Conservation (phyloP, 164 flowering plant genomes). For the Chimonanthus praecox region DNA sequence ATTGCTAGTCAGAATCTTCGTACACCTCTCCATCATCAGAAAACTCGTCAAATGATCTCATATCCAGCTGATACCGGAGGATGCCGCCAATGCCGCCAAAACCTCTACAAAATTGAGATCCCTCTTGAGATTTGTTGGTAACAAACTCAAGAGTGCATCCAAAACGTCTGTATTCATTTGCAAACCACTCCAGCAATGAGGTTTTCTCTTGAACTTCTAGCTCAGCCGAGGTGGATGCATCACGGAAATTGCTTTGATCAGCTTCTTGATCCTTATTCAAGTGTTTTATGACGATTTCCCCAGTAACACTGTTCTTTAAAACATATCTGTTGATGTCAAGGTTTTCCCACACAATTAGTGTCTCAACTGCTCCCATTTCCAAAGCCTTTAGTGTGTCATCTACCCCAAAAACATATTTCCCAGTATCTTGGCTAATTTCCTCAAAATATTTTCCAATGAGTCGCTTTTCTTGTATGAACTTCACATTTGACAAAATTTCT, state of each 20-base stretch:
- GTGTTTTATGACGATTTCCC: slow-evolving; percentile 15
- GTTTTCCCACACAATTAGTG: slow-evolving; percentile 8
- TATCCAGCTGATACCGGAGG: slow-evolving; percentile 27
- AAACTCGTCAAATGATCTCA: slow-evolving; percentile 9
- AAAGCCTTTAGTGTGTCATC: slow-evolving; percentile 7
- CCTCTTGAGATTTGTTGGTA: slow-evolving; percentile 10
- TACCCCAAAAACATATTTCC: slow-evolving; percentile 8
- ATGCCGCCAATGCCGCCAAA: slow-evolving; percentile 37
- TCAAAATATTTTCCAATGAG: slow-evolving; percentile 17
- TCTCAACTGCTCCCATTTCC: slow-evolving; percentile 10
- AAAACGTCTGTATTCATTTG: slow-evolving; percentile 27
- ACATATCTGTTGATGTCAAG: slow-evolving; percentile 27
- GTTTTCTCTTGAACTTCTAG: slow-evolving; percentile 19
- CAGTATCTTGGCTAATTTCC: slow-evolving; percentile 9
- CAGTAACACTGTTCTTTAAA: slow-evolving; percentile 26
- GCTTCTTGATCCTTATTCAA: slow-evolving; percentile 14
- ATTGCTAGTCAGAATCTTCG: slow-evolving; percentile 42
- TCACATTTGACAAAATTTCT: slow-evolving; percentile 13
- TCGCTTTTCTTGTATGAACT: slow-evolving; percentile 39
- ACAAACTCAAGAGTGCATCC: slow-evolving; percentile 18
- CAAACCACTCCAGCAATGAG: slow-evolving; percentile 37
- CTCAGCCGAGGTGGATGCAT: slow-evolving; percentile 7
- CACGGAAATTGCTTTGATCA: slow-evolving; percentile 24
- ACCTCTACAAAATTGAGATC: slow-evolving; percentile 10
- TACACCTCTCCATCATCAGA: slow-evolving; percentile 20